Base-by-base conservation (phyloP, 164 flowering plant species). In the Warburgia ugandensis region DNA sequence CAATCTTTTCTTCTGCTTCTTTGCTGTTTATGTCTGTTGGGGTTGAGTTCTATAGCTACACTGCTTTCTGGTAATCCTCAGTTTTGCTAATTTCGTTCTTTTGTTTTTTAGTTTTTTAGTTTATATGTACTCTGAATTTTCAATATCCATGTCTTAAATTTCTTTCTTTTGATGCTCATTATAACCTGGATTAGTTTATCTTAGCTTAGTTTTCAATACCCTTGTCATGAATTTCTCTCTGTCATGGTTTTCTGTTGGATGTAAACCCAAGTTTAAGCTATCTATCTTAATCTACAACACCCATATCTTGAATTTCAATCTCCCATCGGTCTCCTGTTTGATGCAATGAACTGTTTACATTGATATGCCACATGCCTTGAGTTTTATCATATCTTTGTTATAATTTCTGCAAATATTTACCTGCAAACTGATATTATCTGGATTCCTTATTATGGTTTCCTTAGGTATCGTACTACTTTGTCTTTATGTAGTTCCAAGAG, bases 21-120 rank as follows among this genome's bases (percentile, higher is more conserved):
- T 80, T 87, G 13, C 74, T 84, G 35, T 77, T 84, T 64, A 78
- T 80, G 82, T 79, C 83, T 43, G 53, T 77, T 25, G 79, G 68
- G 29, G 65, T 80, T 42, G 69, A 78, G 25, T 81, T 87, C 82
- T 84, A 78, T 66, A 66, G 73, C 73, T 82, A 71, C 59, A 77
- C 90, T 29, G 59, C 86, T 52, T 84, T 84, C 81, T 76, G 87
- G 94, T 87, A 74, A 53, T 51, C 39, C 11, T 10, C 6, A 14
- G 16, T 39, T 38, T 28, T 36, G 4, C 44, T 26, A 2, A 17
- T 22, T 16, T 26, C 2, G 14, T 29, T 13, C 25, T 6, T 3
- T n/a, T 47, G 33, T n/a, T 47, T 28, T 47, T 16, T 14, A 29
- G 23, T 11, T 6, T 10, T 47, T 47, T 29, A 23, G 3, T 6